Conservation (phyloP, 2,329 filamentous ascomycete genomes). For the Cephalotrichum gorgonifer region DNA sequence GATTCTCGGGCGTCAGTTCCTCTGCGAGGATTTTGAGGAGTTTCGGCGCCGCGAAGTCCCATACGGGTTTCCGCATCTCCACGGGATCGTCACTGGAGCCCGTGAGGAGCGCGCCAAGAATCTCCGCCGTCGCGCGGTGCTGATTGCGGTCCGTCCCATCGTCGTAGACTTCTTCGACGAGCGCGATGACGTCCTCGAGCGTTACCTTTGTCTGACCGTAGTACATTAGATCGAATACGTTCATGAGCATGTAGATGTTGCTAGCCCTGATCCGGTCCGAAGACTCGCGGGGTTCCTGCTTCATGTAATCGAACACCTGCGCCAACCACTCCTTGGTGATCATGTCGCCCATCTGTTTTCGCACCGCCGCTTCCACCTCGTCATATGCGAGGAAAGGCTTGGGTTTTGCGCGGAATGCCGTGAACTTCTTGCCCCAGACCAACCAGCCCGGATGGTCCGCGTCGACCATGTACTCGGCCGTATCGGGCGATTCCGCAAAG, state of each 20-base stretch:
- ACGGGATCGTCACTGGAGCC: conserved; percentile 70
- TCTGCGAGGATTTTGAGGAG: conserved; percentile 81
- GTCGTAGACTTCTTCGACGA: conserved; percentile 68
- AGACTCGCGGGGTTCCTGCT: conserved; percentile 84
- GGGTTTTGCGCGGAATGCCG: conserved; percentile 65
- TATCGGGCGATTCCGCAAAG: conserved; percentile 59
- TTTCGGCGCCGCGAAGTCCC: conserved; percentile 85
- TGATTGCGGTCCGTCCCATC: conserved; percentile 97
- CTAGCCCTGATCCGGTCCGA: conserved; percentile 85
- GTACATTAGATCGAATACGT: conserved; percentile 83
- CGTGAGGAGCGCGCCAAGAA: conserved; percentile 73
- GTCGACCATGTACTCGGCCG: conserved; percentile 80
- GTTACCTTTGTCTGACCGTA: conserved; percentile 66
- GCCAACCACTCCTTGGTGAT: conserved; percentile 79
- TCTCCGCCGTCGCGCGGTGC: conserved; percentile 89
- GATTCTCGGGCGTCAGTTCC: conserved; percentile 86
- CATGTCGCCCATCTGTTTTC: conserved; percentile 69
- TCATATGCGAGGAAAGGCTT: conserved; percentile 64
- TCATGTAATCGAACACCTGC: conserved; percentile 84
- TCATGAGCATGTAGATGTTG: conserved; percentile 76
- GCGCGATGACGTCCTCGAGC: conserved; percentile 78
- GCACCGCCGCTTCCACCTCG: conserved; percentile 61
- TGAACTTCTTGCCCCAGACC: conserved; percentile 84
- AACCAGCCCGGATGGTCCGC: conserved; percentile 92
- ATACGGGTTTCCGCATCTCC: conserved; percentile 65